A percentile compares a stretch with the other conserved stretches of the same genome.
These are phyloP conservation scores for Heteromeles arbutifolia DNA, from an alignment of 306 rosid species.

Conservation along the genomic window DNA sequence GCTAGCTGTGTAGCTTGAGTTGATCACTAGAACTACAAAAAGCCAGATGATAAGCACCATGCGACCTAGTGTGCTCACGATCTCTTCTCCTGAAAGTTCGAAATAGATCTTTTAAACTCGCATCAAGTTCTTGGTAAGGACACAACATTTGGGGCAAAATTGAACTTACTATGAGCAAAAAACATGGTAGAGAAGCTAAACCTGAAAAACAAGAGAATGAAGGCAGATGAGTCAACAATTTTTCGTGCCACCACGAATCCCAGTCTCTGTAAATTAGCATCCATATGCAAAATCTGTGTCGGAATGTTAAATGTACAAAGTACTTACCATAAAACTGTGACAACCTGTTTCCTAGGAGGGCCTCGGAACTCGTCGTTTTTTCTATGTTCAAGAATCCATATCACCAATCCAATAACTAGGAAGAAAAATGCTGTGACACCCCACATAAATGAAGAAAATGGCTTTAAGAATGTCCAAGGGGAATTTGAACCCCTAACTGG, in stretches of 20 bases:
- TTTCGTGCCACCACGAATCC: not conserved
- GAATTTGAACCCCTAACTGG: constrained; percentile 22
- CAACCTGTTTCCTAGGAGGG: constrained; percentile 33
- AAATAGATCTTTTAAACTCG: constrained; percentile 1
- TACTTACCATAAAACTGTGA: constrained; percentile 37
- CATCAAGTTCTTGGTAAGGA: not conserved
- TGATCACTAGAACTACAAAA: constrained; percentile 42
- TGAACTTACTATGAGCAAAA: constrained; percentile 42
- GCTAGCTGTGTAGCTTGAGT: constrained; percentile 51
- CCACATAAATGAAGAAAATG: constrained; percentile 45
- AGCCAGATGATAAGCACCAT: constrained; percentile 42
- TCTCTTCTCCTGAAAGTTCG: constrained; percentile 42
- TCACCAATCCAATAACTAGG: constrained; percentile 34
- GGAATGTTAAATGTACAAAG: not conserved
- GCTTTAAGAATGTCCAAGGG: constrained; percentile 38
- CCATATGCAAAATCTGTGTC: not conserved
- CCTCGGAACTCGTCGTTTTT: constrained; percentile 44
- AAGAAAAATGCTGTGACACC: constrained; percentile 29
- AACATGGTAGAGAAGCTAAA: constrained; percentile 47
- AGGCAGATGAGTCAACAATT: not conserved
- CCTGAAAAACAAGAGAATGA: constrained; percentile 27
- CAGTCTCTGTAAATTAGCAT: not conserved
- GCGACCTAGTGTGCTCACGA: constrained; percentile 33
- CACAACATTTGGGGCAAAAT: not conserved
- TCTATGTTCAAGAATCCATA: constrained; percentile 48